A percentile compares a stretch with the other conserved stretches of the same genome.
These are phyloP conservation scores for Penicillium salamii DNA, from an alignment of 495 filamentous ascomycete genomes.

Conservation along the genomic window DNA sequence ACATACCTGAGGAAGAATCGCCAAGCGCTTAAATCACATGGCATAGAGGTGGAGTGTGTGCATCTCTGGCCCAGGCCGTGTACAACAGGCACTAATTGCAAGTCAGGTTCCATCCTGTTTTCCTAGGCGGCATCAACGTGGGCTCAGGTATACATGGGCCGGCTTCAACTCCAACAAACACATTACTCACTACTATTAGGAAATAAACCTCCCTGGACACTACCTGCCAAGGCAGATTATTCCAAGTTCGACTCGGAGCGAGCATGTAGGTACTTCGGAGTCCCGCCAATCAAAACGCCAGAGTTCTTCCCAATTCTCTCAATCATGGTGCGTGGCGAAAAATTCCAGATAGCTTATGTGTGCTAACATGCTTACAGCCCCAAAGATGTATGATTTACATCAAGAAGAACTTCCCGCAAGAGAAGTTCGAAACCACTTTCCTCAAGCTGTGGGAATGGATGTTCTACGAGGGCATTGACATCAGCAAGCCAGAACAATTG, in stretches of 20 bases:
- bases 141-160: constrained; percentile 46
- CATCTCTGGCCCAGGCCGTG: not conserved
- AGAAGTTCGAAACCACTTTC: constrained; percentile 44
- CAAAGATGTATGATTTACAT: constrained; percentile 64
- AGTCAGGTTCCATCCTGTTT: constrained; percentile 63
- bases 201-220: constrained; percentile 71
- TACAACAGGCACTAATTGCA: constrained; percentile 1
- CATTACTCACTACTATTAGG: constrained; percentile 31
- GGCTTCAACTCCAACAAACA: not conserved
- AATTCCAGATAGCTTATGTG: too few relatives aligned
- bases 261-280: constrained; percentile 53
- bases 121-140: constrained; percentile 71
- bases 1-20: constrained; percentile 55
- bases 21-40: constrained; percentile 50
- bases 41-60: constrained; percentile 60
- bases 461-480: constrained; percentile 45
- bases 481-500: constrained; percentile 46
- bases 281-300: constrained; percentile 42
- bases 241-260: constrained; percentile 51
- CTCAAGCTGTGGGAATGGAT: constrained; percentile 44
- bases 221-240: constrained; percentile 64
- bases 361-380: constrained; percentile 29
- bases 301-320: constrained; percentile 52
- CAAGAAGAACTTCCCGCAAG: constrained; percentile 46
- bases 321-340: constrained; percentile 43